These are phyloP conservation scores for Penicillium alfredii DNA, from an alignment of 495 filamentous ascomycete genomes.

Conservation along the genomic window DNA sequence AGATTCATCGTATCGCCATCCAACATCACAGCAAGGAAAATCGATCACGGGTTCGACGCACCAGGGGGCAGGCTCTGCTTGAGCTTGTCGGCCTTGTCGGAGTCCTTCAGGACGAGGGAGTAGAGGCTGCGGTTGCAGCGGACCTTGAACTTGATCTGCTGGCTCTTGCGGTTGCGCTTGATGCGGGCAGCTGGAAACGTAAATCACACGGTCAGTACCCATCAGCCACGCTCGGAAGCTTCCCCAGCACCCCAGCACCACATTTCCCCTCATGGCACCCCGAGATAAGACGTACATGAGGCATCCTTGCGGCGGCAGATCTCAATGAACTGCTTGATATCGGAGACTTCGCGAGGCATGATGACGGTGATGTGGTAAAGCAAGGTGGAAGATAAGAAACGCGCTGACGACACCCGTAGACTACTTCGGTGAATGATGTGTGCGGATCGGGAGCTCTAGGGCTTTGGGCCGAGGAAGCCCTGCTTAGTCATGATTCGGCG, in stretches of 20 bases:
- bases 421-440: slow-evolving; percentile 14
- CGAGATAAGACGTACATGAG: slow-evolving; percentile 61
- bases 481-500: slow-evolving; percentile 13
- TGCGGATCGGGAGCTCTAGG: slow-evolving; percentile 36
- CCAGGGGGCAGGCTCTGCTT: slow-evolving; percentile 97
- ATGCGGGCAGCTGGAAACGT: slow-evolving; percentile 73
- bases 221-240: slow-evolving; percentile 7
- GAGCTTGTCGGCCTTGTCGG: slow-evolving; percentile 99
- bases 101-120: slow-evolving; percentile 94
- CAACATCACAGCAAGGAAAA: neutral
- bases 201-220: slow-evolving; percentile 13
- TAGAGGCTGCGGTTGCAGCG: slow-evolving; percentile 91
- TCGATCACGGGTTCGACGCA: slow-evolving; percentile 51
- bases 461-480: slow-evolving; percentile 19
- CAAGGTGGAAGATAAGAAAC: slow-evolving; percentile 13
- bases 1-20: too few species aligned
- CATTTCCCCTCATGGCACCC: slow-evolving; percentile 3
- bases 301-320: slow-evolving; percentile 98
- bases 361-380: slow-evolving; percentile 34
- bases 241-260: too few species aligned
- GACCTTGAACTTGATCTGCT: slow-evolving; percentile 99
- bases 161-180: slow-evolving; percentile 84
- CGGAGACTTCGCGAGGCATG: slow-evolving; percentile 97
- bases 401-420: slow-evolving; percentile 15
- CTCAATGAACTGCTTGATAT: slow-evolving; percentile 99